A percentile compares a stretch with the other conserved stretches of the same genome.
Evolutionary conservation across 768 basidiomycete genomes (phyloP).

Genomic region (Lactifluus rugatus): DNA sequence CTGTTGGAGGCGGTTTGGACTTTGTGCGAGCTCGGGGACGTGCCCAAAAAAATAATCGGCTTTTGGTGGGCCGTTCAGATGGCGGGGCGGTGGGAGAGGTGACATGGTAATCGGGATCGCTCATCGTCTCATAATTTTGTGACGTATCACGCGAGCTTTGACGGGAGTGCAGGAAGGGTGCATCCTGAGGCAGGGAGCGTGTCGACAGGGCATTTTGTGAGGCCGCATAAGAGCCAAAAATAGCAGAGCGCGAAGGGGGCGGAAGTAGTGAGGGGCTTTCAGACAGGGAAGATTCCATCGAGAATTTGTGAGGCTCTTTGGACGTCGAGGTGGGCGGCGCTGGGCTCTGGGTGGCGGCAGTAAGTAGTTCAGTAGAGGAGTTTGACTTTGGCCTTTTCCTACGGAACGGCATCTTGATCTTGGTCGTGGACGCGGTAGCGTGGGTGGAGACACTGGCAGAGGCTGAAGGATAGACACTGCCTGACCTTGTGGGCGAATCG

Average conservation of each 20-base stretch:
- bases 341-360: constrained; percentile 26
- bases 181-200: constrained; percentile 49
- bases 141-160: neutral
- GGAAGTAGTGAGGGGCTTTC: constrained; percentile 38
- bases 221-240: constrained; percentile 53
- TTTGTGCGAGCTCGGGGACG: constrained; percentile 32
- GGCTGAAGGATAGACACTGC: neutral
- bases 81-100: constrained; percentile 5
- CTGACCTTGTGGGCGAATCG: constrained; percentile 4
- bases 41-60: constrained; percentile 36
- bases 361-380: constrained; percentile 21
- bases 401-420: constrained; percentile 37
- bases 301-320: constrained; percentile 5
- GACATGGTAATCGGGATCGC: constrained; percentile 16
- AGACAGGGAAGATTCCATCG: constrained; percentile 35
- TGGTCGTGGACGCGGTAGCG: constrained; percentile 31
- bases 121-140: constrained; percentile 20
- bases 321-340: constrained; percentile 21
- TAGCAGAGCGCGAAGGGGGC: constrained; percentile 53
- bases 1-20: constrained; percentile 29
- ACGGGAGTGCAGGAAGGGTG: neutral
- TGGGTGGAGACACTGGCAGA: constrained; percentile 18
- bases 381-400: constrained; percentile 23
- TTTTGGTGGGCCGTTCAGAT: constrained; percentile 28
- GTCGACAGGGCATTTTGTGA: constrained; percentile 45